These are phyloP conservation scores for Salvia miltiorrhiza DNA, from an alignment of 257 asterid species.

Conservation along the genomic window DNA sequence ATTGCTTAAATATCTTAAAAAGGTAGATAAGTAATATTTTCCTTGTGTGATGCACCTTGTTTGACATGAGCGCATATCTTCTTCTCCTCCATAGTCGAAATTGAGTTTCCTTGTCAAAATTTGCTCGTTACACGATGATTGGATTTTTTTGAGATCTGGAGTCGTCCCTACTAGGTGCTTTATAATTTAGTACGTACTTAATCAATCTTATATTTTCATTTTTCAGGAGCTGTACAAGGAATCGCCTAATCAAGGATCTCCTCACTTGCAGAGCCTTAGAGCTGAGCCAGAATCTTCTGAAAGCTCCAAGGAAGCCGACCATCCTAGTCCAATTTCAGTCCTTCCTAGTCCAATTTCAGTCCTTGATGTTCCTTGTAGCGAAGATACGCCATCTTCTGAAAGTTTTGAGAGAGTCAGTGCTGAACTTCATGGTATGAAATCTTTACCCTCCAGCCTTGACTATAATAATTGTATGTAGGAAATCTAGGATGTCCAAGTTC, in stretches of 20 bases:
- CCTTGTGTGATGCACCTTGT: not conserved
- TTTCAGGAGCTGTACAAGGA: conserved; percentile 42
- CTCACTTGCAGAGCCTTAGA: conserved; percentile 24
- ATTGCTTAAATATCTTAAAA: not conserved
- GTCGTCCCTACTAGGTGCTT: not conserved
- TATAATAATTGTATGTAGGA: not conserved
- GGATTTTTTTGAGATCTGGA: not conserved
- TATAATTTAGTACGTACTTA: not conserved
- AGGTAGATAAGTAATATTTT: not conserved
- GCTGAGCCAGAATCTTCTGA: conserved; percentile 52
- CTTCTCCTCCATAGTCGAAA: no score
- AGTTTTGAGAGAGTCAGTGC: conserved; percentile 78
- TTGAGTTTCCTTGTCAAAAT: no score
- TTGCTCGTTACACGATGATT: not conserved
- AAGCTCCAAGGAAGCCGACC: conserved; percentile 69
- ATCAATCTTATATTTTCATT: conserved; percentile 20
- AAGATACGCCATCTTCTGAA: conserved; percentile 58
- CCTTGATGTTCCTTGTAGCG: conserved; percentile 61
- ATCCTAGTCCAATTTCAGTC: conserved; percentile 84
- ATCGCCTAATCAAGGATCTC: conserved; percentile 28
- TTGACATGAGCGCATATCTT: not conserved
- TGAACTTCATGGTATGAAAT: conserved; percentile 68
- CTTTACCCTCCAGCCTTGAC: not conserved
- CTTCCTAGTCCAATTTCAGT: conserved; percentile 86
- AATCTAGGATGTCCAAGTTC: not conserved